These are phyloP conservation scores for Curvularia eragrostidis DNA, from an alignment of 2,329 filamentous ascomycete genomes.

Conservation along the genomic window DNA sequence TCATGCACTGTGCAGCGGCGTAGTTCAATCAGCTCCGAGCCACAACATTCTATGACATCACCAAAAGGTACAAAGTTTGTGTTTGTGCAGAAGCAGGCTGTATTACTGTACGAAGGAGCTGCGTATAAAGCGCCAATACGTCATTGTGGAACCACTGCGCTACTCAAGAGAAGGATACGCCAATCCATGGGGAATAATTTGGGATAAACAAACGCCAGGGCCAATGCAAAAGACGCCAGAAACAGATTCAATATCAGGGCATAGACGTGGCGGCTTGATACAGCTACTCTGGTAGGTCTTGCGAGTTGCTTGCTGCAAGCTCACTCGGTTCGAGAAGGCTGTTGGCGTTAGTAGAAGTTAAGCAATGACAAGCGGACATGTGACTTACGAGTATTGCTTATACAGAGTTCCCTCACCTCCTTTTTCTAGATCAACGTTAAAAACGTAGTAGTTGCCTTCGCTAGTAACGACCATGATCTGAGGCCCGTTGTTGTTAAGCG, in stretches of 20 bases:
- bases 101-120: conserved; percentile 4
- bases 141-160: conserved; percentile 1
- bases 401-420: conserved; percentile 91
- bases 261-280: conserved; percentile 7
- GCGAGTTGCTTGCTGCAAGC: conserved; percentile 39
- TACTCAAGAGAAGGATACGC: conserved; percentile 18
- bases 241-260: conserved; percentile 9
- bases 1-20: conserved; percentile 9
- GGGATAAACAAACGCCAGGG: conserved; percentile 32
- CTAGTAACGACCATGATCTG: conserved; percentile 98
- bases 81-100: conserved; percentile 3
- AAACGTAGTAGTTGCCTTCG: conserved; percentile 93
- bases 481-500: conserved; percentile 92
- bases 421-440: conserved; percentile 91
- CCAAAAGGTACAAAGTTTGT: neutral
- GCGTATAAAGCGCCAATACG: conserved; percentile 8
- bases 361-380: neutral
- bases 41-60: conserved; percentile 17
- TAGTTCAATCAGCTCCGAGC: conserved; percentile 4
- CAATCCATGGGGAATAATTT: conserved; percentile 33
- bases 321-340: conserved; percentile 48
- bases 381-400: conserved; percentile 92
- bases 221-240: conserved; percentile 35
- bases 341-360: conserved; percentile 23
- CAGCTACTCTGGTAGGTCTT: conserved; percentile 40